Base-by-base conservation (phyloP, 768 basidiomycete genomes). In the Cystofilobasidium macerans region DNA sequence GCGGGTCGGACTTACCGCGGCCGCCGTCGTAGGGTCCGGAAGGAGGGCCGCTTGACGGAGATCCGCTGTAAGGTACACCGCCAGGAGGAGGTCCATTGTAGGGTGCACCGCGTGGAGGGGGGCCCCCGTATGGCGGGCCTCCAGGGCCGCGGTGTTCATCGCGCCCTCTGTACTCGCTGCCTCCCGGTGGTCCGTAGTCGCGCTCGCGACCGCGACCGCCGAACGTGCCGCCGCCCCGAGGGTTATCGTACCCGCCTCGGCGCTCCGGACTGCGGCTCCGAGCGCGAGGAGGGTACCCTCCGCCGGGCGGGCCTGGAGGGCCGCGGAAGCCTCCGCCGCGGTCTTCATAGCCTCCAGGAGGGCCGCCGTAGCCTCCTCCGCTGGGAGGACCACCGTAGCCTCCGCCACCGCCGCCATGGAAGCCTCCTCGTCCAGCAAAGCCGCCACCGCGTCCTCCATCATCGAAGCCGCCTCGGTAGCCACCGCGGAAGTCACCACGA, bases 271-370 rank as follows among this genome's bases (percentile, higher is more conserved):
- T 53, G 20, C 40, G 56, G 57, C 68, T 64, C 72, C 72, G 30
- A 74, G 57, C 61, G 73, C 66, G 54, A 28, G 45, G 24, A 14
- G 69, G 35, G 76, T 57, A 67, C 69, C 43, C 76, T 70, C 36
- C 77, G 72, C 63, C 62, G 75, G 67, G 73, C 75, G 67, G 3
- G 1, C 48, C 53, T 28, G 35, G 1, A 2, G 6, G 20, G 35
- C 74, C 71, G 22, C 77, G 78, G 33, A 78, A 76, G 8, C 82
- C 80, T 26, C 80, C 75, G 20, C 78, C 78, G 32, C 79, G 72
- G 36, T 74, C 66, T 35, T 76, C 74, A 53, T 69, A 75, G 13
- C 72, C 69, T 18, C 80, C 76, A n/a, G n/a, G n/a, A n/a, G n/a
- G n/a, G n/a, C n/a, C n/a, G n/a, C n/a, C n/a, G 76, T 57, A 67